Evolutionary conservation across 1,284 basidiomycete species (phyloP).

Genomic region (Ustilago loliicola): DNA sequence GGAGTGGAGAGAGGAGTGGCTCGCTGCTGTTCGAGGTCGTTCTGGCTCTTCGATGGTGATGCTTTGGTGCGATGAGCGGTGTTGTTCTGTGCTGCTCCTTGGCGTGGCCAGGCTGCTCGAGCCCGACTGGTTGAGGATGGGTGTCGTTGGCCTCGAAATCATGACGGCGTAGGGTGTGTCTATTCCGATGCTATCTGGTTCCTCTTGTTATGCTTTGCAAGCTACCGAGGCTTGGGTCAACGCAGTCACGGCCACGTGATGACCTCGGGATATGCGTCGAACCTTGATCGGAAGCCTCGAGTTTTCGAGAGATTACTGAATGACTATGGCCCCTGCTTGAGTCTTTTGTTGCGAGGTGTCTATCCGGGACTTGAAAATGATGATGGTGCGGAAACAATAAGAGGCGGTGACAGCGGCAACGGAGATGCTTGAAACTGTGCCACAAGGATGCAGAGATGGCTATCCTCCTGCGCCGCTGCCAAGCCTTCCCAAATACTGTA

Average conservation of each 20-base stretch:
- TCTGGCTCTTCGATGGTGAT: slow-evolving; percentile 55
- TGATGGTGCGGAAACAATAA: not conserved
- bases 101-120: slow-evolving; percentile 32
- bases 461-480: slow-evolving; percentile 1
- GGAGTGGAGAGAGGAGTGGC: slow-evolving; percentile 32
- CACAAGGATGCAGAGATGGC: slow-evolving; percentile 1
- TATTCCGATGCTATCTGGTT: not conserved
- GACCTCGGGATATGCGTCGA: not conserved
- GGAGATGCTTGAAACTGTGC: not conserved
- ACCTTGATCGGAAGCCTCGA: not conserved
- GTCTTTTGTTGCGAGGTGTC: not conserved
- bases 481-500: slow-evolving; percentile 12
- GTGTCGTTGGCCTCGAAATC: slow-evolving; percentile 36
- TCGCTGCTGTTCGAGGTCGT: slow-evolving; percentile 24
- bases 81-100: slow-evolving; percentile 38
- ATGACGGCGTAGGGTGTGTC: slow-evolving; percentile 8
- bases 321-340: not conserved
- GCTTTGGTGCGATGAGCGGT: slow-evolving; percentile 24
- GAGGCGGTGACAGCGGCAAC: not conserved
- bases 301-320: not conserved
- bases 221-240: not conserved
- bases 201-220: no score
- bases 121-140: slow-evolving; percentile 39
- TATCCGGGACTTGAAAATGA: not conserved
- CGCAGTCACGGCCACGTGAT: not conserved